Base-by-base conservation (phyloP, 305 asterid species). In the Euphrasia arctica region DNA sequence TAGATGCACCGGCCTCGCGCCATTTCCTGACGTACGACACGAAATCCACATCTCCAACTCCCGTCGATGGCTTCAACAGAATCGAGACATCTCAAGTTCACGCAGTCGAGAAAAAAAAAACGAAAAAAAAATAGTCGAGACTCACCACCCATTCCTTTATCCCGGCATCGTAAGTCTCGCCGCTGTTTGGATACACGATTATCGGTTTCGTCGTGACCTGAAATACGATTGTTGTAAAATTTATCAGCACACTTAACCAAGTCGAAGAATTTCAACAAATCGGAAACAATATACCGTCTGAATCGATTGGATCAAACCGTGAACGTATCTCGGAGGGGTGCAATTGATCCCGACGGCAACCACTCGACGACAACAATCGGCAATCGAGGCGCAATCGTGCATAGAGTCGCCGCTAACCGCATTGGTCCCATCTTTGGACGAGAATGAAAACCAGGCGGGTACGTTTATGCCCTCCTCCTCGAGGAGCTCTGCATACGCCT, bases 101-200 rank as follows among this genome's bases (percentile, higher is more conserved):
- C n/a, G n/a, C n/a, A n/a, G n/a, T n/a, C n/a, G n/a, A n/a, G n/a
- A n/a, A 12, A 6, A 15, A 49, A 12, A 2, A 13, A 5, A 12
- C 6, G 4, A 29, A 29, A 29, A 29, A 29, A 48, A 2, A 1
- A 22, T 7, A n/a, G 0, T 0, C 34, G 42, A n/a, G 5, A 75
- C 82, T 80, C 67, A 91, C 96, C 91, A 82, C 77, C 95, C 98
- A 89, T 66, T 89, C 83, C 80, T 89, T 91, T 64, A 45, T 77
- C 39, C 47, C 68, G 11, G 77, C 79, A 72, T 86, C 94, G 55
- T 91, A 91, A 31, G 94, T 82, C 74, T 91, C 96, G 0, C 96
- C 96, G 12, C 85, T 89, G 73, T 91, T 91, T 2, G 95, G 98
- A 76, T 91, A 91, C 73, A 86, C 67, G 49, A 89, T 80, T 69